A percentile compares a stretch with the other conserved stretches of the same genome.
phyloP scores from a whole-genome alignment of 805 yeast species.

The Barnettozyma sucrosica region DNA sequence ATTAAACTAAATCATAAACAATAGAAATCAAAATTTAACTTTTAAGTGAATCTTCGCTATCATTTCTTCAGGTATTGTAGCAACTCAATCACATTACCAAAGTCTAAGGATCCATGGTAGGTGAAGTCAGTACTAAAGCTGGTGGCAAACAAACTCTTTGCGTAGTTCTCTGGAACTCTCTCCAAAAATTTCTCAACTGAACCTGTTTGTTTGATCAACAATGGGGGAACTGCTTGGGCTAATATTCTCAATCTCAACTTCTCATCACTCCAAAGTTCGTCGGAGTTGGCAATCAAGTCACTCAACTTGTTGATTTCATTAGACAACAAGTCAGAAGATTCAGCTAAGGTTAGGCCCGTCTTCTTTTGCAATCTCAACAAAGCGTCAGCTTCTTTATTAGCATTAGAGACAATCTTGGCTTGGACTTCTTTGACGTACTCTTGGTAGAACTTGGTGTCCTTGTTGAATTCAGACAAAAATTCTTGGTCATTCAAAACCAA shows the following conservation, averaged over 20 bases:
- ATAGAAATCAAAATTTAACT: neutral
- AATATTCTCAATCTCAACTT: conserved; percentile 74
- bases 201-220: conserved; percentile 64
- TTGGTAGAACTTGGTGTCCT: conserved; percentile 70
- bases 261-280: conserved; percentile 78
- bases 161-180: conserved; percentile 82
- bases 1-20: neutral
- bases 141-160: conserved; percentile 67
- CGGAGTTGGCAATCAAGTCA: conserved; percentile 79
- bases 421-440: conserved; percentile 85
- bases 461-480: conserved; percentile 68
- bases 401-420: conserved; percentile 66
- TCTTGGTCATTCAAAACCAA: conserved; percentile 82
- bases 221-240: conserved; percentile 68
- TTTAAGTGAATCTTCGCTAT: neutral
- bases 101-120: conserved; percentile 23
- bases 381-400: conserved; percentile 77
- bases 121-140: conserved; percentile 24
- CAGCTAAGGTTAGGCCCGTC: conserved; percentile 56
- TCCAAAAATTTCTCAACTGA: conserved; percentile 62
- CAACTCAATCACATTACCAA: conserved; percentile 25
- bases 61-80: conserved; percentile 23
- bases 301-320: conserved; percentile 77
- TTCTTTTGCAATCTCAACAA: conserved; percentile 70
- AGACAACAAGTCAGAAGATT: conserved; percentile 78